Conservation (phyloP, 768 basidiomycete species). For the Boletus coccyginus region DNA sequence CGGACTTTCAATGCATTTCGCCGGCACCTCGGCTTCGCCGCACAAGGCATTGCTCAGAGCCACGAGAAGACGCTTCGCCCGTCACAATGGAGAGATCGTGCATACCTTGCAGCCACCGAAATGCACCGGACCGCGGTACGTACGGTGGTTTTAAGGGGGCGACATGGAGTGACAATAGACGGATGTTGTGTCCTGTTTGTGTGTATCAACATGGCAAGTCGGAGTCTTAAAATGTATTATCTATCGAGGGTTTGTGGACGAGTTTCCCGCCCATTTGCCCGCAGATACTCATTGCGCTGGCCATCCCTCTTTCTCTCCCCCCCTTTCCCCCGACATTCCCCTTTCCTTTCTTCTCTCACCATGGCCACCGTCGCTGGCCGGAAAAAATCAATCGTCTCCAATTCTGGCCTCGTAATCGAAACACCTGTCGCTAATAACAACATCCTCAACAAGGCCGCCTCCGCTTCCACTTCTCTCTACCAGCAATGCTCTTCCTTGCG, state of each 20-base stretch:
- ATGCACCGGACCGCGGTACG: background rate
- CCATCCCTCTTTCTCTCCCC: background rate
- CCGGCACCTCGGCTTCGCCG: constrained; percentile 8
- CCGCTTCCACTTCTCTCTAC: constrained; percentile 83
- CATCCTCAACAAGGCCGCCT: constrained; percentile 89
- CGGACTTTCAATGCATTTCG: constrained; percentile 17
- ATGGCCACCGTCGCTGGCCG: constrained; percentile 62
- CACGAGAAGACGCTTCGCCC: background rate
- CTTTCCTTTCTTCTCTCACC: constrained; percentile 25
- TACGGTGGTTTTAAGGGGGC: background rate
- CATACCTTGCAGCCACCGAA: background rate
- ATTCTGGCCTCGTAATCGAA: constrained; percentile 65
- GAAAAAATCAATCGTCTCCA: constrained; percentile 77
- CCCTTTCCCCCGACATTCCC: background rate
- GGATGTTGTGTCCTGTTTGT: constrained; percentile 26
- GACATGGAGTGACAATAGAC: background rate
- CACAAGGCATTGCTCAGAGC: background rate
- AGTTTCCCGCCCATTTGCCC: constrained; percentile 12
- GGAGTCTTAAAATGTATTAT: constrained; percentile 34
- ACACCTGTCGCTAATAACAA: constrained; percentile 76
- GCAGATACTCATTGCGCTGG: constrained; percentile 5
- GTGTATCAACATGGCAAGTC: constrained; percentile 25
- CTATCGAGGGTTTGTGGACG: constrained; percentile 13
- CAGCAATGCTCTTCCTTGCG: constrained; percentile 85
- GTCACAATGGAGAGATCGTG: constrained; percentile 2